Conservation (phyloP, 2,329 filamentous ascomycete genomes). For the Ophidiomyces ophidiicola region DNA sequence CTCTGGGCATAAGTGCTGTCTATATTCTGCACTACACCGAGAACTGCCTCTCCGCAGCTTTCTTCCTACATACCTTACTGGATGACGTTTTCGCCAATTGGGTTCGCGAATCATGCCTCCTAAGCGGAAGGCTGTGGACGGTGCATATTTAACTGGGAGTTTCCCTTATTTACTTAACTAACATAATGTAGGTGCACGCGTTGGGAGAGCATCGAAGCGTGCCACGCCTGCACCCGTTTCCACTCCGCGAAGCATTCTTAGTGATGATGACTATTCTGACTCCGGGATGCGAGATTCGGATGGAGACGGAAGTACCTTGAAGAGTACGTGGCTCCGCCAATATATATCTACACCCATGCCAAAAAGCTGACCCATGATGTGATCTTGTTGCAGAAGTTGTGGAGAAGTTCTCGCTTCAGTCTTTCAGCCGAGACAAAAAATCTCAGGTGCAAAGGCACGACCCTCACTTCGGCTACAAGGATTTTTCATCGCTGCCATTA, state of each 20-base stretch:
- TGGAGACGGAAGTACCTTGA: constrained; percentile 34
- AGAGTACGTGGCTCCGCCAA: constrained; percentile 28
- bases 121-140: constrained; percentile 55
- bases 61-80: too few relatives aligned
- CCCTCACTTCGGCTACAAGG: constrained; percentile 50
- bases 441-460: constrained; percentile 33
- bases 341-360: constrained; percentile 7
- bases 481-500: constrained; percentile 70
- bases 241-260: constrained; percentile 34
- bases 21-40: too few relatives aligned
- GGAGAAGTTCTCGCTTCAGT: constrained; percentile 43
- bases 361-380: constrained; percentile 1
- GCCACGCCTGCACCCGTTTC: constrained; percentile 35
- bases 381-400: constrained; percentile 30
- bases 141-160: constrained; percentile 28
- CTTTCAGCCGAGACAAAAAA: constrained; percentile 39
- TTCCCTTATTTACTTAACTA: constrained; percentile 19
- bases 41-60: too few relatives aligned
- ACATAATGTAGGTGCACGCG: constrained; percentile 31
- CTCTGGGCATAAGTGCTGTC: too few relatives aligned
- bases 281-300: constrained; percentile 39
- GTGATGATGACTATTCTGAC: constrained; percentile 48
- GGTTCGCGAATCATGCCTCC: constrained; percentile 56
- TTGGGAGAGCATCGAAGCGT: constrained; percentile 38
- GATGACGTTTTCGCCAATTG: too few relatives aligned